Conservation (phyloP, 2,329 filamentous ascomycete genomes). For the Ceratocystis harringtonii region DNA sequence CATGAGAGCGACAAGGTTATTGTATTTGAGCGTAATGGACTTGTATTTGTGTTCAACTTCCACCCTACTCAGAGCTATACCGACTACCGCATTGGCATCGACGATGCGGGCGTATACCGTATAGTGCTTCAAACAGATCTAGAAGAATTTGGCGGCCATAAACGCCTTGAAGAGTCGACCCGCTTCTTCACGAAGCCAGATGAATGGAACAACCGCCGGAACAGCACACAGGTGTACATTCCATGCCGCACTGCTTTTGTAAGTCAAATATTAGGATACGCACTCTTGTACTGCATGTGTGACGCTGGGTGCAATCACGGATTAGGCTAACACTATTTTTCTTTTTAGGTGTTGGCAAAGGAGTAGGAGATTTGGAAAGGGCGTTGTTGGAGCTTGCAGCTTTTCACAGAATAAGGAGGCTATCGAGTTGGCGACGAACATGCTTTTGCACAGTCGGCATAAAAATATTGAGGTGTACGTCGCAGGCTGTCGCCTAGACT, state of each 20-base stretch:
- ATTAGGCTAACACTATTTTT: background rate
- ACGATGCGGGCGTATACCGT: slow-evolving; percentile 69
- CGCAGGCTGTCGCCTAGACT: slow-evolving; percentile 7
- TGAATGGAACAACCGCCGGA: slow-evolving; percentile 77
- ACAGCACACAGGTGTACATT: slow-evolving; percentile 86
- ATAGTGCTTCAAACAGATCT: slow-evolving; percentile 74
- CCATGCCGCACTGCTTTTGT: slow-evolving; percentile 74
- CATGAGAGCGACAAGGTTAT: slow-evolving; percentile 88
- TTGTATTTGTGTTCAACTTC: slow-evolving; percentile 96
- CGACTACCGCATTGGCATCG: slow-evolving; percentile 84
- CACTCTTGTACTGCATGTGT: background rate
- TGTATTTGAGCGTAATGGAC: slow-evolving; percentile 80
- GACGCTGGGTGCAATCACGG: background rate
- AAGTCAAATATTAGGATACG: slow-evolving; percentile 24
- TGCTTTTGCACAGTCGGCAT: background rate
- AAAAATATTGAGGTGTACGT: background rate
- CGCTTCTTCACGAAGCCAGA: slow-evolving; percentile 86
- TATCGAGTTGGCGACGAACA: background rate
- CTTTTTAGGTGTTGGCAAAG: slow-evolving; percentile 12
- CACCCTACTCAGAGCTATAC: slow-evolving; percentile 70
- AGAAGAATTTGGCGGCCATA: slow-evolving; percentile 62
- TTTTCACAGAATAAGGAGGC: background rate
- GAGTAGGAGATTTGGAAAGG: background rate
- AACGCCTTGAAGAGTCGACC: slow-evolving; percentile 61
- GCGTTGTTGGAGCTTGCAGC: background rate